Conservation (phyloP, 768 basidiomycete genomes). For the Tricholoma saponaceum region DNA sequence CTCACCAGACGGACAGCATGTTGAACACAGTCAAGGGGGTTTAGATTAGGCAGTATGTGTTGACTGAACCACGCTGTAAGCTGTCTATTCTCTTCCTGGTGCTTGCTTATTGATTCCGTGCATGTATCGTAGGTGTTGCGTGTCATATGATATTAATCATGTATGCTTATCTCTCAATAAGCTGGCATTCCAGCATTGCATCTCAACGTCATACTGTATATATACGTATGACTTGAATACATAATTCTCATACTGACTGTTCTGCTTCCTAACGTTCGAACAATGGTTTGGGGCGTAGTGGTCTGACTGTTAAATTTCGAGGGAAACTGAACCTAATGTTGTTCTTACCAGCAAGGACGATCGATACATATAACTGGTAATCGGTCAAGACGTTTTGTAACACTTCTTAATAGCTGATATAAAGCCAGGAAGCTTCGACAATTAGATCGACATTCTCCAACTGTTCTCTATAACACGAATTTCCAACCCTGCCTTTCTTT, state of each 20-base stretch:
- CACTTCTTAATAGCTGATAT: too few relatives aligned
- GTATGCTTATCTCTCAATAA: not conserved
- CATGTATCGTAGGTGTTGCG: not conserved
- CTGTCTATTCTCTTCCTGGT: not conserved
- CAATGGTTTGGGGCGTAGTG: too few relatives aligned
- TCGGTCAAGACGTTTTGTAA: too few relatives aligned
- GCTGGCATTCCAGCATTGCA: not conserved
- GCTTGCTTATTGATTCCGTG: not conserved
- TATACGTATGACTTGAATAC: not conserved
- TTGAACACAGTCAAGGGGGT: not conserved
- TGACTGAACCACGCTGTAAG: not conserved
- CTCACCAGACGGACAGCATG: not conserved
- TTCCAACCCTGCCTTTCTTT: not conserved
- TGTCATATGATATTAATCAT: not conserved
- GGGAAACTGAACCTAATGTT: too few relatives aligned
- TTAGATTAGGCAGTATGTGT: too few relatives aligned
- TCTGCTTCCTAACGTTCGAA: not conserved
- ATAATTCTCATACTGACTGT: not conserved
- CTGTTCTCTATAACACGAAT: not conserved
- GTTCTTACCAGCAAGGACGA: too few relatives aligned
- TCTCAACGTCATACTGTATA: not conserved
- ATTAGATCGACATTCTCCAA: not conserved
- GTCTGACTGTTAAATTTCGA: too few relatives aligned
- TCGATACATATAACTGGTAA: too few relatives aligned
- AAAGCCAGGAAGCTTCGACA: not conserved